Base-by-base conservation (phyloP, 371 early-diverging fungal genomes). In the Circinella umbellata region DNA sequence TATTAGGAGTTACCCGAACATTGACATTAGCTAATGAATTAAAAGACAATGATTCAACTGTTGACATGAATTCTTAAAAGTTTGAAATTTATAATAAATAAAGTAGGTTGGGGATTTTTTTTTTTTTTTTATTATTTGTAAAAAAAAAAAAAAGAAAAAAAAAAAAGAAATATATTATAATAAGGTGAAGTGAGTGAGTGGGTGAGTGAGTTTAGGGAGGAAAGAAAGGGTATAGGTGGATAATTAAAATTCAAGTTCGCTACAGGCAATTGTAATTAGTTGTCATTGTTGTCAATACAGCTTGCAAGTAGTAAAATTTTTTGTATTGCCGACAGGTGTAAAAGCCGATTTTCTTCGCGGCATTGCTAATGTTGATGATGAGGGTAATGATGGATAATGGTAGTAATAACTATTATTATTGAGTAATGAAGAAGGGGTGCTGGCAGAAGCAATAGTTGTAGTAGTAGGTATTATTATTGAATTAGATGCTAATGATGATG, bases 1-100 rank as follows among this genome's bases (percentile, higher is more conserved):
- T 76, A 27, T 20, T 51, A 48, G 64, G 68, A 13, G 63, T 69
- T 11, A 63, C 51, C 11, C 53, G 63, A 20, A 75, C 61, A 60
- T 27, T 46, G 47, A 75, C 59, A 51, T 51, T 3, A 59, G 69
- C 42, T 15, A 27, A 64, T 46, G 55, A 51, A n/a, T n/a, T 51
- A 13, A n/a, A 51, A 4, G 54, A 49, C 38, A 34, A 39, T 17
- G 36, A 54, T 38, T 36, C 4, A 71, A 74, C 65, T 67, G 76
- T 54, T 71, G 66, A 18, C 77, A 77, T 53, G 65, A 46, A 15
- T 55, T 36, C 54, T 39, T 46, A 42, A 42, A 42, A 42, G 11
- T 9, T 42, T 42, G 42, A 42, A 42, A 42, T 42, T 42, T 42
- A 42, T 42, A 42, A 6, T 9, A 42, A 11, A 42, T 6, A 42